phyloP scores from a whole-genome alignment of 768 basidiomycete species.

The Trametes cingulata region DNA sequence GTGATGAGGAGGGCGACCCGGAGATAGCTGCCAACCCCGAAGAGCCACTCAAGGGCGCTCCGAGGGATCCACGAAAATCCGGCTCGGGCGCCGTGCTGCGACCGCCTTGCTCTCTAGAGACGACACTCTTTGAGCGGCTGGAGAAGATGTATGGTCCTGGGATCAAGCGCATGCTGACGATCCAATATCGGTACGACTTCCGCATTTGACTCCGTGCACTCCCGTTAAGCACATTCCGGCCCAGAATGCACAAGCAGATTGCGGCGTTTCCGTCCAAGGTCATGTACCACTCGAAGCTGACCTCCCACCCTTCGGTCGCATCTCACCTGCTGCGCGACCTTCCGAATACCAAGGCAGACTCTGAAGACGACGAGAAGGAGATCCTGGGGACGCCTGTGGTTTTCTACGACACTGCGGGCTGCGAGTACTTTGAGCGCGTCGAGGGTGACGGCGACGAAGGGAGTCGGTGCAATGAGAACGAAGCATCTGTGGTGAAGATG shows the following conservation, averaged over 20 bases:
- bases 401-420: constrained; percentile 94
- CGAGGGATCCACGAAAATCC: constrained; percentile 10
- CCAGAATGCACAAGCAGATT: constrained; percentile 86
- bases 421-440: constrained; percentile 86
- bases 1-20: constrained; percentile 14
- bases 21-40: constrained; percentile 8
- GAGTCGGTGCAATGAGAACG: constrained; percentile 92
- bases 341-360: constrained; percentile 48
- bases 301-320: constrained; percentile 70
- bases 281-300: constrained; percentile 73
- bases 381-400: constrained; percentile 75
- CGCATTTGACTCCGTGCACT: neutral
- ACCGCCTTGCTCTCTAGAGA: constrained; percentile 76
- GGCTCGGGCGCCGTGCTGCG: constrained; percentile 34
- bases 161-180: constrained; percentile 84
- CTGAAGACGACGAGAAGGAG: constrained; percentile 73
- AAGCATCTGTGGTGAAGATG: constrained; percentile 78
- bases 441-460: constrained; percentile 86
- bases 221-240: neutral
- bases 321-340: constrained; percentile 72
- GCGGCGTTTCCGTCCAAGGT: constrained; percentile 83
- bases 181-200: constrained; percentile 79
- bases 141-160: constrained; percentile 82
- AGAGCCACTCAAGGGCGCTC: neutral
- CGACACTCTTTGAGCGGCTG: constrained; percentile 89